Evolutionary conservation across 345 rosid genomes (phyloP).

Genomic region (Gossypium mustelinum): DNA sequence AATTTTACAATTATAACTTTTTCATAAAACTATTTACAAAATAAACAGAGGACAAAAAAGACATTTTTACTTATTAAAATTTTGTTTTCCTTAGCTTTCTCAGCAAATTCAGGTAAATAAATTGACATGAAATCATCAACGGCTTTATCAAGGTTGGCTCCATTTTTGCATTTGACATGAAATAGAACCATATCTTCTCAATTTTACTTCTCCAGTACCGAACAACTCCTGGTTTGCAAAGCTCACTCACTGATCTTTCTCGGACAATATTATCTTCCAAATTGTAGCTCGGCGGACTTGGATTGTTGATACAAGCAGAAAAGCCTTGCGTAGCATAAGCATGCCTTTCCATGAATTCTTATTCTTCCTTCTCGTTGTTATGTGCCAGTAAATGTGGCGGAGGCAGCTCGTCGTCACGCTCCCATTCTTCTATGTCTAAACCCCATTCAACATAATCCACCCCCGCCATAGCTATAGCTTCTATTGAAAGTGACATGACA

Average conservation of each 20-base stretch:
- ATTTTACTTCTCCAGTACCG: neutral
- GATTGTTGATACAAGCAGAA: neutral
- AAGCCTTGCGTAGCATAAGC: neutral
- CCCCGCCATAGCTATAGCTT: conserved; percentile 18
- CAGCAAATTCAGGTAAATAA: no score
- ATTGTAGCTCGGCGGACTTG: neutral
- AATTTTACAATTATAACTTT: no score
- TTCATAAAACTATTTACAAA: no score
- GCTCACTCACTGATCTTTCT: neutral
- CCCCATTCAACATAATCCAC: neutral
- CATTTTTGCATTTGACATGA: neutral
- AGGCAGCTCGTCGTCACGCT: neutral
- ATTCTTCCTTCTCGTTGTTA: neutral
- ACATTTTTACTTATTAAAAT: no score
- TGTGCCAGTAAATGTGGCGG: neutral
- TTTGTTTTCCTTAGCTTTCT: no score
- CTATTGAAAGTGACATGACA: conserved; percentile 6
- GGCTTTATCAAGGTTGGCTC: neutral
- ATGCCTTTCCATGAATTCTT: neutral
- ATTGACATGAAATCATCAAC: no score
- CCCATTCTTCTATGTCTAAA: neutral
- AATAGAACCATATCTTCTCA: neutral
- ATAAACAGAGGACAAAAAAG: no score
- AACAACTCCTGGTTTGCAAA: neutral
- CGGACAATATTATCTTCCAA: neutral